Percentiles rank a stretch among this genome's conserved stretches.
These are phyloP conservation scores for Colletotrichum kahawae DNA, from an alignment of 2,329 filamentous ascomycete genomes.

Conservation along the genomic window DNA sequence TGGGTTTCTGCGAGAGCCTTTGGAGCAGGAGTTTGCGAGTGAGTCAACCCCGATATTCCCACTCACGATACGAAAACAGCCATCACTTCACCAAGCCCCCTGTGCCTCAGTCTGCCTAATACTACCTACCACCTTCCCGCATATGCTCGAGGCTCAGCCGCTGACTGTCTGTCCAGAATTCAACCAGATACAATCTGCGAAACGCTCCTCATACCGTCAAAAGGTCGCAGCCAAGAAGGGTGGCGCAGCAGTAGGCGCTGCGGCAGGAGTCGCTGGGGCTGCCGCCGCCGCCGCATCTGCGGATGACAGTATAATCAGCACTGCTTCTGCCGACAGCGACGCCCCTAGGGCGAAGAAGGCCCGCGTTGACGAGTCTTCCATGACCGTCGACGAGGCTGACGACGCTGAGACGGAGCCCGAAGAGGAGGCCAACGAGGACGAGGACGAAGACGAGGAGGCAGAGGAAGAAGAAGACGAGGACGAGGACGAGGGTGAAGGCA, in stretches of 20 bases:
- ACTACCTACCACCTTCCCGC: background rate
- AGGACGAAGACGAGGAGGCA: conserved; percentile 47
- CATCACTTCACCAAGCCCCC: no score
- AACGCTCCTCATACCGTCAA: conserved; percentile 74
- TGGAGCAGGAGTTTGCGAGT: conserved; percentile 82
- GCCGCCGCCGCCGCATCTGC: background rate
- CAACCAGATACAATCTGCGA: conserved; percentile 74
- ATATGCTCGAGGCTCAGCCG: background rate
- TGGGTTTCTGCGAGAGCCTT: conserved; percentile 68
- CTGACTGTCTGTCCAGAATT: conserved; percentile 56
- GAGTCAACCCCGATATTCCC: conserved; percentile 32
- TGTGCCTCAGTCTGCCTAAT: background rate
- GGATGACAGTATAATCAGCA: conserved; percentile 38
- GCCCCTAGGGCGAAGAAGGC: conserved; percentile 47
- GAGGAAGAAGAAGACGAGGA: conserved; percentile 60
- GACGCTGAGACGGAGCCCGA: conserved; percentile 50
- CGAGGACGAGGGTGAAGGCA: conserved; percentile 56
- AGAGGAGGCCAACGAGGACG: conserved; percentile 51
- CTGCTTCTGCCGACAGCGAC: conserved; percentile 28
- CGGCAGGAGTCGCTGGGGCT: conserved; percentile 37
- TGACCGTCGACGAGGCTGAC: conserved; percentile 37
- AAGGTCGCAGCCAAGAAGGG: conserved; percentile 71
- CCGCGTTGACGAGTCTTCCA: conserved; percentile 47
- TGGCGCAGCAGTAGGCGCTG: conserved; percentile 40
- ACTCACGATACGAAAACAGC: no score